Percentiles rank a stretch among this genome's conserved stretches.
Conservation (phyloP, 1,284 basidiomycete species). For the Somion occarium region DNA sequence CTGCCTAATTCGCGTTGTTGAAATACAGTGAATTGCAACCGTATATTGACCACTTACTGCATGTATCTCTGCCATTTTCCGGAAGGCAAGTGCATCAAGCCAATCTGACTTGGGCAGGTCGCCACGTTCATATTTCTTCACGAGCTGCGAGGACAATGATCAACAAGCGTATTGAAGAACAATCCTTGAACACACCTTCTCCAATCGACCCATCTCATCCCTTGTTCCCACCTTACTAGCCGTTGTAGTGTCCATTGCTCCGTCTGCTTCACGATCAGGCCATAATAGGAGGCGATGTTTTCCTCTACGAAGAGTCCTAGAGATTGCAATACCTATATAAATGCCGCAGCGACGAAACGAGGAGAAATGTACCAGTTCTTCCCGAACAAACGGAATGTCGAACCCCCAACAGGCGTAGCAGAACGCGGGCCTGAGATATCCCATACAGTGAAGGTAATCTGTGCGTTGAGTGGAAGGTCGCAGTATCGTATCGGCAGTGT, state of each 20-base stretch:
- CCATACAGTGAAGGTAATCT: conserved; percentile 93
- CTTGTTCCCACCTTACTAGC: conserved; percentile 77
- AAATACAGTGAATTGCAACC: conserved; percentile 2
- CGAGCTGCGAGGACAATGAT: too few species aligned
- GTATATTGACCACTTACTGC: conserved; percentile 47
- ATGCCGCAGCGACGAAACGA: too few species aligned
- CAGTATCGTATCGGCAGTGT: conserved; percentile 88
- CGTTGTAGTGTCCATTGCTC: conserved; percentile 74
- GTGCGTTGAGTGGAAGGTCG: conserved; percentile 83
- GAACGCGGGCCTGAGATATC: conserved; percentile 81
- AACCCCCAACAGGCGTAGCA: conserved; percentile 81
- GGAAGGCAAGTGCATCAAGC: conserved; percentile 90
- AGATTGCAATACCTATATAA: neutral
- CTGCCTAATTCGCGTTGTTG: conserved; percentile 46
- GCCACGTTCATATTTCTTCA: conserved; percentile 94
- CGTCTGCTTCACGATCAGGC: conserved; percentile 82
- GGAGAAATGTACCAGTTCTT: conserved; percentile 79
- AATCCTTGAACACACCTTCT: conserved; percentile 58
- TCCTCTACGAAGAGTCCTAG: conserved; percentile 82
- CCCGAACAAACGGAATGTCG: conserved; percentile 86
- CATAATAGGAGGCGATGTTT: conserved; percentile 89
- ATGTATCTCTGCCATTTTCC: conserved; percentile 92
- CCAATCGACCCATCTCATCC: conserved; percentile 93
- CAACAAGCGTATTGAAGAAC: too few species aligned
- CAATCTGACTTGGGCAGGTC: conserved; percentile 94